Percentiles rank a stretch among this genome's conserved stretches.
These are phyloP conservation scores for Beauveria rudraprayagi DNA, from an alignment of 2,329 filamentous ascomycete genomes.

Conservation along the genomic window DNA sequence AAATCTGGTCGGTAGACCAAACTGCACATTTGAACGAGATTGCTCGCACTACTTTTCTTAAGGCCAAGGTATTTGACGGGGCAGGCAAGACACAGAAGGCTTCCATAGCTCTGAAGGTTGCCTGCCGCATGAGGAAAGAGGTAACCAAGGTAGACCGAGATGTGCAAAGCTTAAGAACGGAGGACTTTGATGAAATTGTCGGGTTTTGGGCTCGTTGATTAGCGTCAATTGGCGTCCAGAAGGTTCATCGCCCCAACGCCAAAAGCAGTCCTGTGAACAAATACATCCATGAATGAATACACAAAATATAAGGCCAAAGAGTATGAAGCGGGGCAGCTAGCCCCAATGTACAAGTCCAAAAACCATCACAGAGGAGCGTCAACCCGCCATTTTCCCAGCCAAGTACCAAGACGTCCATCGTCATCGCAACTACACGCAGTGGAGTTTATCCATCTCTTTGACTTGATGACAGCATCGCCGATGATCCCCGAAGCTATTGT, in stretches of 20 bases:
- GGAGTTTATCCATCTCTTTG: background rate
- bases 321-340: background rate
- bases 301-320: too few relatives aligned
- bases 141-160: constrained; percentile 9
- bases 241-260: too few relatives aligned
- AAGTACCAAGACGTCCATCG: background rate
- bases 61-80: constrained; percentile 8
- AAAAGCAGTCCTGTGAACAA: too few relatives aligned
- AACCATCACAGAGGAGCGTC: background rate
- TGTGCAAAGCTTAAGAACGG: background rate
- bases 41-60: constrained; percentile 12
- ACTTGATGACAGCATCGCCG: background rate
- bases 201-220: constrained; percentile 9
- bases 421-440: background rate
- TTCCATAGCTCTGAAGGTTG: constrained; percentile 6
- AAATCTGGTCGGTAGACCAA: constrained; percentile 7
- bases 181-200: constrained; percentile 13
- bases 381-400: background rate
- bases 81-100: constrained; percentile 11
- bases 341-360: too few relatives aligned
- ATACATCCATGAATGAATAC: too few relatives aligned
- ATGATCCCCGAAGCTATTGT: background rate
- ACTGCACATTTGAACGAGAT: constrained; percentile 13
- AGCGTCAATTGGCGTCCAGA: too few relatives aligned
- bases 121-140: constrained; percentile 10